These are phyloP conservation scores for Paraconiothyrium sp. DNA, from an alignment of 2,329 filamentous ascomycete species.

Conservation along the genomic window DNA sequence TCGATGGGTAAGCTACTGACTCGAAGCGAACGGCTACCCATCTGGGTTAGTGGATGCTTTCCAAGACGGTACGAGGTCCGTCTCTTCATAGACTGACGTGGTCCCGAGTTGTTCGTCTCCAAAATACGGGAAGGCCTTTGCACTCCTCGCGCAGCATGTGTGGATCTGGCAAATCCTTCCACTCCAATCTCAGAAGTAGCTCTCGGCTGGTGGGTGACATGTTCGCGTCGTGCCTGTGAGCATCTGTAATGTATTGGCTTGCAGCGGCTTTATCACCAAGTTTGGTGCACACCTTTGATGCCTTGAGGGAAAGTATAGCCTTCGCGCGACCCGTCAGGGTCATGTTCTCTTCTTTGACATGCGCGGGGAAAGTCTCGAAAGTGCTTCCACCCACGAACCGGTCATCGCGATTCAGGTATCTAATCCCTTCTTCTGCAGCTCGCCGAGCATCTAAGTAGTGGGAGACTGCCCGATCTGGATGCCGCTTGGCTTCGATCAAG, in stretches of 20 bases:
- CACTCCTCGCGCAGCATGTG: neutral
- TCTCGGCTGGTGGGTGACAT: neutral
- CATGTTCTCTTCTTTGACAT: slow-evolving; percentile 6
- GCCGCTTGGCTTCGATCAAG: slow-evolving; percentile 11
- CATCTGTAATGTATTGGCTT: slow-evolving; percentile 11
- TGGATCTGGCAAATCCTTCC: slow-evolving; percentile 3
- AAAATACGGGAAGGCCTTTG: slow-evolving; percentile 2
- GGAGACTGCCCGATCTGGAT: slow-evolving; percentile 6
- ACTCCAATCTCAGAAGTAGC: neutral
- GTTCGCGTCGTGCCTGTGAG: neutral
- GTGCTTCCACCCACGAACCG: neutral
- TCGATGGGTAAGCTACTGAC: neutral
- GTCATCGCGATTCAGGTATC: slow-evolving; percentile 18
- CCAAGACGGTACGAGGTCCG: too few species aligned
- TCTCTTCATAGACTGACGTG: too few species aligned
- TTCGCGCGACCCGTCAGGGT: slow-evolving; percentile 2
- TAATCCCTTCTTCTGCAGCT: slow-evolving; percentile 20
- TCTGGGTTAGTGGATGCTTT: too few species aligned
- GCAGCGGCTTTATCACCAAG: slow-evolving; percentile 15
- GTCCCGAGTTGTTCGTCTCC: neutral
- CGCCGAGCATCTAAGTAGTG: slow-evolving; percentile 12
- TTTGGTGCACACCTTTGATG: slow-evolving; percentile 18
- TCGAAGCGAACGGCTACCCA: neutral
- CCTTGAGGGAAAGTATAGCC: slow-evolving; percentile 16
- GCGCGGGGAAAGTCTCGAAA: neutral